These are phyloP conservation scores for Zhuliangozyma parablackwelliae DNA, from an alignment of 1,139 yeast genomes.

Conservation along the genomic window DNA sequence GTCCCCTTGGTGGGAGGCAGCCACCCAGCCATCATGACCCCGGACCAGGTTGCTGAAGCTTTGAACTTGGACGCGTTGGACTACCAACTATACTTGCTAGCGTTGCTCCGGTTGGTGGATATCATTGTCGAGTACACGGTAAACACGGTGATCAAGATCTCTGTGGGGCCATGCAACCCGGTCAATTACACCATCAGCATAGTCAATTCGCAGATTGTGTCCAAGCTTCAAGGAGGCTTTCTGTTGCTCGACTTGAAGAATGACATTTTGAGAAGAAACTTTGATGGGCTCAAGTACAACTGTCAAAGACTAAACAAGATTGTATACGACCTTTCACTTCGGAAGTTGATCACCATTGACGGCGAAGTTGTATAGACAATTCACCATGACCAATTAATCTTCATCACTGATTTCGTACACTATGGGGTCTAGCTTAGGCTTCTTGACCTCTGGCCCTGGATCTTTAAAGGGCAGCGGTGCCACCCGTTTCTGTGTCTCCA, in stretches of 20 bases:
- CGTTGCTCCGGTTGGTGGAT: conserved; percentile 21
- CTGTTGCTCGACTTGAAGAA: conserved; percentile 29
- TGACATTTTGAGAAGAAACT: conserved; percentile 24
- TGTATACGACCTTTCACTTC: conserved; percentile 23
- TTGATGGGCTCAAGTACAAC: conserved; percentile 28
- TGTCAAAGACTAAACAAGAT: conserved; percentile 26
- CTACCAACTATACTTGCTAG: conserved; percentile 20
- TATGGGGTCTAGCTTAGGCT: no score
- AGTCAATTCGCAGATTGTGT: conserved; percentile 22
- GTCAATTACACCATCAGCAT: conserved; percentile 20
- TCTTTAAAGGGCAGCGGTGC: no score
- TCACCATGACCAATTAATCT: background rate
- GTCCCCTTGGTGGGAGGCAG: no score
- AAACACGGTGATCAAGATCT: conserved; percentile 21
- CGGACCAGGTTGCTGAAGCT: conserved; percentile 13
- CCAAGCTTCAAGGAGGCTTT: conserved; percentile 24
- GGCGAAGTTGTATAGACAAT: conserved; percentile 9
- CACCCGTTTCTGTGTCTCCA: no score
- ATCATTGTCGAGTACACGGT: conserved; percentile 27
- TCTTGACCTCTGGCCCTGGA: no score
- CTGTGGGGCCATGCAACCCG: conserved; percentile 3
- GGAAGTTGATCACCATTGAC: conserved; percentile 14
- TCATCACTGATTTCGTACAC: conserved; percentile 1
- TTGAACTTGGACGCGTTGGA: conserved; percentile 14
- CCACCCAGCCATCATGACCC: conserved; percentile 14